These are phyloP conservation scores for Rhodotorula taiwanensis DNA, from an alignment of 768 basidiomycete species.

Conservation along the genomic window DNA sequence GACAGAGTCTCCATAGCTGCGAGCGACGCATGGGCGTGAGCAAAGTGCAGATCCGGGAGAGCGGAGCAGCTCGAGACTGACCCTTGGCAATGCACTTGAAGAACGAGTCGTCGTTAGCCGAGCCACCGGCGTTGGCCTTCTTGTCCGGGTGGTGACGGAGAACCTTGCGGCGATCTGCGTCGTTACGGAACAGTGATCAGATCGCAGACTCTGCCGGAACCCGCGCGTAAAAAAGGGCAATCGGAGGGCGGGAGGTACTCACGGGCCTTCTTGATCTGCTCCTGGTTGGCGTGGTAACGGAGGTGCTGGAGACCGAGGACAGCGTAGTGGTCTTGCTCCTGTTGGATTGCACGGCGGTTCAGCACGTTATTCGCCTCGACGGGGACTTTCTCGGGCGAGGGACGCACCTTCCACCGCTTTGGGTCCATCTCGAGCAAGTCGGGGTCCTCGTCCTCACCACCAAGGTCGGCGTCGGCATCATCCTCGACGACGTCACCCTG, in stretches of 20 bases:
- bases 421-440: conserved; percentile 73
- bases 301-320: conserved; percentile 89
- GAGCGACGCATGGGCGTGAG: conserved; percentile 29
- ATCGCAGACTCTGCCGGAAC: too few relatives aligned
- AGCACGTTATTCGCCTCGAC: too few relatives aligned
- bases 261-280: conserved; percentile 96
- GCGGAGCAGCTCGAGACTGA: conserved; percentile 37
- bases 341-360: not conserved
- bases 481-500: conserved; percentile 51
- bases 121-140: conserved; percentile 68
- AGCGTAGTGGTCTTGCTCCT: conserved; percentile 99
- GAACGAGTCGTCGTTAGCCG: conserved; percentile 93
- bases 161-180: conserved; percentile 98
- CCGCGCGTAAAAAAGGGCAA: too few relatives aligned
- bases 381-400: not conserved
- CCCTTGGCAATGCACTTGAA: conserved; percentile 98
- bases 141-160: conserved; percentile 98
- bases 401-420: conserved; percentile 89
- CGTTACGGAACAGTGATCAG: too few relatives aligned
- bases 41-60: too few relatives aligned
- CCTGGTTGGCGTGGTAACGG: conserved; percentile 74
- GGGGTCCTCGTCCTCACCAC: conserved; percentile 74
- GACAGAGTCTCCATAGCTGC: conserved; percentile 84
- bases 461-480: conserved; percentile 85
- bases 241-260: conserved; percentile 50